Percentiles rank a stretch among this genome's conserved stretches.
These are phyloP conservation scores for Aegilops tauschii DNA, from an alignment of 176 grass and related monocot species.

Conservation along the genomic window DNA sequence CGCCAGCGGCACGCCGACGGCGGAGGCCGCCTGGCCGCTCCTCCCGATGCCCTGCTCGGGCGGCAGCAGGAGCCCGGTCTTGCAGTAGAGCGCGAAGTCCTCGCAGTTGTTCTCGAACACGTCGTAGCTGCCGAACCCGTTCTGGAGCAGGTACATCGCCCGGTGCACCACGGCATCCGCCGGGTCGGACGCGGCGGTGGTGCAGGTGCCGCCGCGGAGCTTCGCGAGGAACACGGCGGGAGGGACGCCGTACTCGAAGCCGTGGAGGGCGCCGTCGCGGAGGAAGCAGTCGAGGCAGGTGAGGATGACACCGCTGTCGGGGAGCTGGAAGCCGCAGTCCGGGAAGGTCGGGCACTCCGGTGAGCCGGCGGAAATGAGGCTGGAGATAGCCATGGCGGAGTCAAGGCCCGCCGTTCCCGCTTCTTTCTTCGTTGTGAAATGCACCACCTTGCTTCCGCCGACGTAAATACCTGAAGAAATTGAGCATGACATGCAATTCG, in stretches of 20 bases:
- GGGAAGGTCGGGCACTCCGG: slow-evolving; percentile 51
- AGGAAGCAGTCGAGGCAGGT: slow-evolving; percentile 90
- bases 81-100: slow-evolving; percentile 91
- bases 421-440: slow-evolving; percentile 66
- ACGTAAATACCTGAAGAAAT: slow-evolving; percentile 60
- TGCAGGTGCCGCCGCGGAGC: slow-evolving; percentile 79
- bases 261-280: slow-evolving; percentile 49
- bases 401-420: slow-evolving; percentile 30
- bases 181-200: slow-evolving; percentile 44
- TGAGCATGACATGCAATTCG: background rate
- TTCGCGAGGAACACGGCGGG: slow-evolving; percentile 53
- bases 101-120: slow-evolving; percentile 93
- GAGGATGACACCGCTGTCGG: slow-evolving; percentile 64
- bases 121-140: slow-evolving; percentile 69
- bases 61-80: slow-evolving; percentile 54
- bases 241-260: slow-evolving; percentile 56
- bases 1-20: slow-evolving; percentile 44
- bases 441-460: slow-evolving; percentile 77
- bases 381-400: slow-evolving; percentile 38
- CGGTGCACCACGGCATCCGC: slow-evolving; percentile 41
- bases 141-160: slow-evolving; percentile 62
- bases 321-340: slow-evolving; percentile 55
- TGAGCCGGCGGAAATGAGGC: slow-evolving; percentile 16
- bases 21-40: slow-evolving; percentile 67
- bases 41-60: slow-evolving; percentile 31